Conservation (phyloP, 2,329 filamentous ascomycete genomes). For the Colletotrichum tofieldiae region DNA sequence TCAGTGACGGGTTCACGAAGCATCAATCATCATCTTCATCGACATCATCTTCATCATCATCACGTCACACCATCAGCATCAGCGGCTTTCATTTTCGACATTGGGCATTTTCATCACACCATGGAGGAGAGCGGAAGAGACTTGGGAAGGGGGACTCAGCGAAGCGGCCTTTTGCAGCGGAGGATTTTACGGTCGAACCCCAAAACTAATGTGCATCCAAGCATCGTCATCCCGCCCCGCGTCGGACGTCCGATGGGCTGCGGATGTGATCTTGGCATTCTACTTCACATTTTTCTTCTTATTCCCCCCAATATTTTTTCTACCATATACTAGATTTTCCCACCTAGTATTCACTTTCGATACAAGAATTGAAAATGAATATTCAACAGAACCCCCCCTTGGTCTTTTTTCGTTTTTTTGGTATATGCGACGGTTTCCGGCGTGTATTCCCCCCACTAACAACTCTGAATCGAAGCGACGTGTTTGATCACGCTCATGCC, state of each 20-base stretch:
- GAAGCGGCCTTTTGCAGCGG: neutral
- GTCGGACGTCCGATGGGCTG: neutral
- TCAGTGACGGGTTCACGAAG: conserved; percentile 38
- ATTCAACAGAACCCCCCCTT: neutral
- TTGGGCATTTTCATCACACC: conserved; percentile 30
- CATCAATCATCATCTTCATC: conserved; percentile 6
- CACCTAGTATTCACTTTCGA: neutral
- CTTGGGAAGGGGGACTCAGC: neutral
- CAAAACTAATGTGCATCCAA: conserved; percentile 28
- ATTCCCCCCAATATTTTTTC: conserved; percentile 18
- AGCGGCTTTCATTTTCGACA: conserved; percentile 17
- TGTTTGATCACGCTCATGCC: conserved; percentile 5
- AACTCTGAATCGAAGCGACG: neutral
- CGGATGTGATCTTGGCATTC: conserved; percentile 20
- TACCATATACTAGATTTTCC: conserved; percentile 33
- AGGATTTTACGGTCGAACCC: conserved; percentile 3
- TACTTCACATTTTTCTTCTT: conserved; percentile 19
- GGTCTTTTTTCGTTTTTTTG: neutral
- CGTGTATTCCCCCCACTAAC: neutral
- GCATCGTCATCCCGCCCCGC: neutral
- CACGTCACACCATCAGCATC: conserved; percentile 25
- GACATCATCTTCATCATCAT: neutral
- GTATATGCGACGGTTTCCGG: neutral
- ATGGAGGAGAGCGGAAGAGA: neutral
- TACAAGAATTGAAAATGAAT: conserved; percentile 12